These are phyloP conservation scores for Rhizodiscina lignyota DNA, from an alignment of 495 filamentous ascomycete genomes.

Conservation along the genomic window DNA sequence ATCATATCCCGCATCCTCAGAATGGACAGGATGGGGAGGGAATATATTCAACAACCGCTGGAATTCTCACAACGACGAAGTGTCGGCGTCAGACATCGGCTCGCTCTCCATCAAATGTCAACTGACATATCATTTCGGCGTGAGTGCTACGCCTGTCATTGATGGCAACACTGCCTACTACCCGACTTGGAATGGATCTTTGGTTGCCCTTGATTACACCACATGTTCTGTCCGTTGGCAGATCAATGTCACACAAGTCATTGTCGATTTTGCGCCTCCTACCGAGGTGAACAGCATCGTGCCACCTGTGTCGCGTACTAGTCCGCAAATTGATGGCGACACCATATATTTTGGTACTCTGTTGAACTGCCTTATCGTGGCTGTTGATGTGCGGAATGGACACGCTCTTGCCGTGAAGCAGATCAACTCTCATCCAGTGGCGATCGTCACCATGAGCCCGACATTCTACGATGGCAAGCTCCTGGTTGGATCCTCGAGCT, in stretches of 20 bases:
- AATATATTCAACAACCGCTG: conserved; percentile 7
- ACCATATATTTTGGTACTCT: conserved; percentile 22
- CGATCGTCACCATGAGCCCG: conserved; percentile 16
- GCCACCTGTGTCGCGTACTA: conserved; percentile 21
- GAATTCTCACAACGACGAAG: background rate
- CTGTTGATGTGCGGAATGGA: conserved; percentile 15
- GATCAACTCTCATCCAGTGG: conserved; percentile 19
- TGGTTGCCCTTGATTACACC: conserved; percentile 20
- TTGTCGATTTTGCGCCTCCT: conserved; percentile 12
- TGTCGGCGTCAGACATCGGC: conserved; percentile 1
- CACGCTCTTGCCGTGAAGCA: conserved; percentile 12
- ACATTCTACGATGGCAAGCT: conserved; percentile 17
- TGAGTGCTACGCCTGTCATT: conserved; percentile 19
- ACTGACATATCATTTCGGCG: conserved; percentile 8
- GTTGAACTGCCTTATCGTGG: conserved; percentile 19
- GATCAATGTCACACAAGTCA: conserved; percentile 17
- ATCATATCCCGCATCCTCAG: too few relatives aligned
- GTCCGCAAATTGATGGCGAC: conserved; percentile 12
- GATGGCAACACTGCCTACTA: conserved; percentile 16
- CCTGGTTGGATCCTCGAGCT: conserved; percentile 18
- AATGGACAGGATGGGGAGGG: conserved; percentile 8
- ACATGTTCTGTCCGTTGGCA: conserved; percentile 18
- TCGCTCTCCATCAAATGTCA: conserved; percentile 3
- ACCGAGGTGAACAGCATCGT: conserved; percentile 2
- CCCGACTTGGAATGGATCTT: conserved; percentile 22